Evolutionary conservation across 495 filamentous ascomycete species (phyloP).

Genomic region (Penicillium paradoxum): DNA sequence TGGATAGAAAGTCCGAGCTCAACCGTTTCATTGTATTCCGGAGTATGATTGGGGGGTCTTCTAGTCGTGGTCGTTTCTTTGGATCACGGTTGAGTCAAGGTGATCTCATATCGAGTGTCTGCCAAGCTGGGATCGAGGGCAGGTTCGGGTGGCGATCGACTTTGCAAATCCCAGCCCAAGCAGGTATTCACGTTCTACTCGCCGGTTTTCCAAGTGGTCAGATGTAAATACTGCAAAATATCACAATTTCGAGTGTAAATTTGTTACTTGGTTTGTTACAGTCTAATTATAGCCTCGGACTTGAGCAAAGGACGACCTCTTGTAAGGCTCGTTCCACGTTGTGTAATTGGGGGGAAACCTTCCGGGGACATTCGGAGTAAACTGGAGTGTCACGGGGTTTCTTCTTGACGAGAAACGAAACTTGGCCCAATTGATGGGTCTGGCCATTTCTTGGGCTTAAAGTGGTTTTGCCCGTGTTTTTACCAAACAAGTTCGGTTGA

Average conservation of each 20-base stretch:
- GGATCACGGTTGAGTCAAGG: background rate
- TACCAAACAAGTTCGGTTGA: no score
- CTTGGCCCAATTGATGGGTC: background rate
- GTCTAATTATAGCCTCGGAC: background rate
- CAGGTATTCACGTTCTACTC: background rate
- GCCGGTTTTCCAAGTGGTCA: background rate
- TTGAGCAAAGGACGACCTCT: background rate
- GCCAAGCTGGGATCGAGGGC: background rate
- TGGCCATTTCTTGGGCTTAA: background rate
- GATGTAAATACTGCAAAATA: no score
- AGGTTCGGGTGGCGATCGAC: background rate
- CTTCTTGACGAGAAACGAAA: background rate
- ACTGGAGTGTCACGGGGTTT: background rate
- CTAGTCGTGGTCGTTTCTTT: no score
- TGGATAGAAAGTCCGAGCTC: background rate
- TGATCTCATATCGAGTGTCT: background rate
- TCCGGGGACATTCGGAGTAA: background rate
- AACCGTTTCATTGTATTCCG: no score
- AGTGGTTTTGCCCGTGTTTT: background rate
- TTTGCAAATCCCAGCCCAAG: background rate
- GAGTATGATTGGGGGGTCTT: no score
- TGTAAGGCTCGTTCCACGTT: background rate
- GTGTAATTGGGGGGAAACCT: background rate
- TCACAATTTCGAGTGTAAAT: no score
- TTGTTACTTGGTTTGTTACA: background rate